Evolutionary conservation across 2,329 filamentous ascomycete genomes (phyloP), one percentile per base, ranked within the genome.

Genomic region (Botrytis tulipae): DNA sequence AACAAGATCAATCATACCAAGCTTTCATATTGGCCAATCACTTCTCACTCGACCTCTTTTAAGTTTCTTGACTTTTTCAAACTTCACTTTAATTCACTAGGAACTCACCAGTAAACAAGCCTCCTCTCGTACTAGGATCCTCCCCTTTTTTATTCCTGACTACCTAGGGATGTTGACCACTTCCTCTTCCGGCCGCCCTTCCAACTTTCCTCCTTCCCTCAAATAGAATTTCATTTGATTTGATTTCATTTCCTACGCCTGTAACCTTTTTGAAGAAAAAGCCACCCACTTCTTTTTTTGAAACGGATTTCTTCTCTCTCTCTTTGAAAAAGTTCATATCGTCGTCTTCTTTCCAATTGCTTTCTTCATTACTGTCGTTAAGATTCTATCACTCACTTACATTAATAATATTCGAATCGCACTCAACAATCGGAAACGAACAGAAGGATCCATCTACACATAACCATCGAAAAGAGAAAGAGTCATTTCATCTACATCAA

Each of bases 331-430:
- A 51, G 35, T 71, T 22, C 37, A 44, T 32, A 18, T 72, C 37
- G 48, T 69, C 48, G 61, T 44, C 35, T 48, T 32, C 22, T 29
- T 25, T 72, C 32, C 61, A 42, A 18, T 68, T 48, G 44, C 59
- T 35, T 54, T 57, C 51, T 57, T 73, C 63, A 73, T 51, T 10
- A 73, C 71, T 73, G 63, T 73, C 71, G 71, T 73, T 73, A 73
- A 73, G 63, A 72, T 72, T 54, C 42, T n/a, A 54, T 42, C 22
- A 22, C 65, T 29, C 22, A 29, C 65, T 54, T 22, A 25, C 61
- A 71, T 44, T 25, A 71, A 63, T 71, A 71, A 71, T 71, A 65
- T 32, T 46, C 69, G 37, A 35, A 70, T 40, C 48, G 20, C 61
- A 25, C 29, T 20, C 54, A 32, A 25, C 60, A 18, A 6, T 37